Base-by-base conservation (phyloP, 108 stramenopile genomes). In the Conticribra weissflogii region DNA sequence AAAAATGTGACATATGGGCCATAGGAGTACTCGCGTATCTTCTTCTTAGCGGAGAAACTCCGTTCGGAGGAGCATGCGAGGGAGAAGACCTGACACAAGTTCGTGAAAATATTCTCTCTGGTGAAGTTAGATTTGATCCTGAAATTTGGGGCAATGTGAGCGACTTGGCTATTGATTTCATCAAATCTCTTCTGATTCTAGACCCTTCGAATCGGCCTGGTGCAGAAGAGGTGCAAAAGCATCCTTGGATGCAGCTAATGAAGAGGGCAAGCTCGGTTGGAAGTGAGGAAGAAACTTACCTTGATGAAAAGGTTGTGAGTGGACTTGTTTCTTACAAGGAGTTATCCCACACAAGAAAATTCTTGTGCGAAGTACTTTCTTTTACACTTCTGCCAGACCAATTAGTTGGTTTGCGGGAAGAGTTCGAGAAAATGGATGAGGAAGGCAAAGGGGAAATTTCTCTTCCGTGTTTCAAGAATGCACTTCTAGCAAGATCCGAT, bases 341-440 rank as follows among this genome's bases (percentile, higher is more conserved):
- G 4, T 74, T 83, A 18, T 84, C 85, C 4, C 54, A 84, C 34
- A 84, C 88, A 76, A 81, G 70, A 59, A 86, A 86, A 41, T 57
- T 89, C 17, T 64, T 92, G n/a, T 80, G 73, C n/a, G 88, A 89
- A 71, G 83, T 92, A 14, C 59, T 92, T 30, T 84, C 83, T 53
- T 92, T 85, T 56, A 89, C 91, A 1, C 60, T 92, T 22, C 73
- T 84, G n/a, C 88, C 87, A 1, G 86, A 83, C 1, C 91, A 92
- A 66, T 81, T 92, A 59, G 53, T 29, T 8, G 83, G 76, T 8
- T 28, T 92, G 21, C 61, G 83, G 33, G 30, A 56, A 47, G 86
- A 92, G 66, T 92, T 92, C 68, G 85, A 92, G 51, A 83, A 76
- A 60, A 71, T 88, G n/a, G 88, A 92, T 50, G 44, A 45, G 15